Base-by-base conservation (phyloP, 441 rosid genomes). In the Pelargonium fulgidum region DNA sequence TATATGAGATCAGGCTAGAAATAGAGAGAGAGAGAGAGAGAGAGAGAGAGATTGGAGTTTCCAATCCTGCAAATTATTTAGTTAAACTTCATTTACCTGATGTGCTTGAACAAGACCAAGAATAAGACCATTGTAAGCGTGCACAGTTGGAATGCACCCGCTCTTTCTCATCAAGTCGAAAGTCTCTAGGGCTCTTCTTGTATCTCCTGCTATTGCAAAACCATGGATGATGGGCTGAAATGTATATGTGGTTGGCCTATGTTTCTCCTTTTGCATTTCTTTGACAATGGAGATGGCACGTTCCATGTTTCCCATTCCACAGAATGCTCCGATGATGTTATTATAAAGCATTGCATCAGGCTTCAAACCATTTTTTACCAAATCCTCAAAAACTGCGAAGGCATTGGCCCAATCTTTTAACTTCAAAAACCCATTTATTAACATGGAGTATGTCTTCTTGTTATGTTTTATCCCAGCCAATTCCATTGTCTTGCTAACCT, bases 241-340 rank as follows among this genome's bases (percentile, higher is more conserved):
- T 17, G 97, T 87, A 22, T 88, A 85, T 47, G 99, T 78, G 3
- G 96, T 89, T 62, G 96, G 97, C 68, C 85, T 82, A 70, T 83
- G 88, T 76, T 87, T 90, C 82, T 84, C 82, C 83, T 81, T 91
- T 79, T 88, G 90, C 99, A 94, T 91, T 78, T 87, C 89, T 72
- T 90, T 94, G 54, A 91, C 88, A 69, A 85, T 87, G 65, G 79
- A 77, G 79, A 94, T 75, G 0, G 97, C 99, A 70, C 99, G 90
- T 8, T 86, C 93, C 91, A 91, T 88, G 84, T 87, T 94, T 76
- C 97, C 97, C 99, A 94, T 91, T 62, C 96, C 97, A 79, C 99
- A 94, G 72, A 91, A 90, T 67, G 93, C 99, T 70, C 80, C 68
- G 8, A 94, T 84, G 29, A 91, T 87, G 85, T 89, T 87, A 82